These are phyloP conservation scores for Solanum piurae DNA, from an alignment of 257 asterid species.

Conservation along the genomic window DNA sequence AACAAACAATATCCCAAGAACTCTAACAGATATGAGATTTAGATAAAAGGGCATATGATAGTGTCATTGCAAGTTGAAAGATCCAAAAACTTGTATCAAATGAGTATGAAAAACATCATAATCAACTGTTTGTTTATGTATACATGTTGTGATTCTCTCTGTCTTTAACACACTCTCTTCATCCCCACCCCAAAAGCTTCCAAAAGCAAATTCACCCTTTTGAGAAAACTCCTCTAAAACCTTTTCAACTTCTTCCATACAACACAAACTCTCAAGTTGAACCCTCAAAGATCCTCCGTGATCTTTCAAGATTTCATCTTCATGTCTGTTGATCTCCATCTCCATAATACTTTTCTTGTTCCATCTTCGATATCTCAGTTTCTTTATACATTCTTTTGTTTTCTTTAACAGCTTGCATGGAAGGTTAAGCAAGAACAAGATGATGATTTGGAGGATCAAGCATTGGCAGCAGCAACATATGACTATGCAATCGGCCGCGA, in stretches of 20 bases:
- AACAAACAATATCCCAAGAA: neutral
- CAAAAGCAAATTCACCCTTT: constrained; percentile 73
- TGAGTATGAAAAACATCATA: constrained; percentile 34
- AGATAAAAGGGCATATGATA: neutral
- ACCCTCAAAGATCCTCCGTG: constrained; percentile 19
- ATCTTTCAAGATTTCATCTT: constrained; percentile 21
- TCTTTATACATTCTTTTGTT: constrained; percentile 34
- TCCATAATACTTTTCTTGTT: constrained; percentile 12
- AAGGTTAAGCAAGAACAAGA: constrained; percentile 46
- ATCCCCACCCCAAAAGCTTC: constrained; percentile 67
- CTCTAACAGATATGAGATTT: neutral
- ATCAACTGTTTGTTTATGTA: constrained; percentile 36
- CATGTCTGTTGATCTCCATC: constrained; percentile 9
- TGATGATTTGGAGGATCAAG: constrained; percentile 59
- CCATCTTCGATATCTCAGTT: constrained; percentile 22
- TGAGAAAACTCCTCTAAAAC: constrained; percentile 53
- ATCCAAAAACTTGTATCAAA: constrained; percentile 41
- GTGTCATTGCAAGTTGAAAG: constrained; percentile 13
- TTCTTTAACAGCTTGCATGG: constrained; percentile 41
- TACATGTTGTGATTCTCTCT: constrained; percentile 23
- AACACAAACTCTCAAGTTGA: constrained; percentile 17
- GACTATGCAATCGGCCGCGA: constrained; percentile 80
- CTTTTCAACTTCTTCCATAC: constrained; percentile 63
- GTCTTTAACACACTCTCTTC: neutral
- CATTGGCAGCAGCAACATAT: constrained; percentile 78